These are phyloP conservation scores for Zizania latifolia DNA, from an alignment of 176 grass and related monocot genomes.

Conservation along the genomic window DNA sequence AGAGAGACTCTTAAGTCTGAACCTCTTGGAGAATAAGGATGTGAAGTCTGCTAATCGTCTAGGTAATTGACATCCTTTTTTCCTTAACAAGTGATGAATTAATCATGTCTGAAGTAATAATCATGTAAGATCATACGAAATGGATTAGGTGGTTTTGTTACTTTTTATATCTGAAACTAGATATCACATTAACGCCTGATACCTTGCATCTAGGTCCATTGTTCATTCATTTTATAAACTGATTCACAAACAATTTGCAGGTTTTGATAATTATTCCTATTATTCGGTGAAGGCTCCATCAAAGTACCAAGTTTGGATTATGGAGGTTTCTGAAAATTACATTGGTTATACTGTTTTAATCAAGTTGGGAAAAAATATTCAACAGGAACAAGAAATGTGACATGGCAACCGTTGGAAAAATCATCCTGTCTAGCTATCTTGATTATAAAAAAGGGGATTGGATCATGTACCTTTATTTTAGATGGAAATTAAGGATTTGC, in stretches of 20 bases:
- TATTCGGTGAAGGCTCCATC: neutral
- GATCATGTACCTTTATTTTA: too few species aligned
- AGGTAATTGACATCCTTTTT: too few species aligned
- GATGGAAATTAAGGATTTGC: too few species aligned
- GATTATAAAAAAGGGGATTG: neutral
- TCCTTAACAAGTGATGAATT: too few species aligned
- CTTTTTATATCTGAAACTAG: neutral
- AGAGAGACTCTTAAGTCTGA: too few species aligned
- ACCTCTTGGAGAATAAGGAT: too few species aligned
- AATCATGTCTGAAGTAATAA: too few species aligned
- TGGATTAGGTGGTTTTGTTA: neutral
- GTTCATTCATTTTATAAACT: neutral
- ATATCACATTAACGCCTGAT: neutral
- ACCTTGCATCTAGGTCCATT: neutral
- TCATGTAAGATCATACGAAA: neutral
- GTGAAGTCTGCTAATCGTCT: too few species aligned
- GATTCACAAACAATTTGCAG: neutral
- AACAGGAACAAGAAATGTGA: too few species aligned
- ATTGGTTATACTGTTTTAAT: neutral
- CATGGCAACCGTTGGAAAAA: too few species aligned
- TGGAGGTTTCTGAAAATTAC: too few species aligned
- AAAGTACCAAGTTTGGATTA: neutral
- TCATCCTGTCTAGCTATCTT: neutral
- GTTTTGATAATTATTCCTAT: neutral
- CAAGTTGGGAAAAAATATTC: too few species aligned